Conservation (phyloP, 495 filamentous ascomycete genomes). For the Geopyxis carbonaria region DNA sequence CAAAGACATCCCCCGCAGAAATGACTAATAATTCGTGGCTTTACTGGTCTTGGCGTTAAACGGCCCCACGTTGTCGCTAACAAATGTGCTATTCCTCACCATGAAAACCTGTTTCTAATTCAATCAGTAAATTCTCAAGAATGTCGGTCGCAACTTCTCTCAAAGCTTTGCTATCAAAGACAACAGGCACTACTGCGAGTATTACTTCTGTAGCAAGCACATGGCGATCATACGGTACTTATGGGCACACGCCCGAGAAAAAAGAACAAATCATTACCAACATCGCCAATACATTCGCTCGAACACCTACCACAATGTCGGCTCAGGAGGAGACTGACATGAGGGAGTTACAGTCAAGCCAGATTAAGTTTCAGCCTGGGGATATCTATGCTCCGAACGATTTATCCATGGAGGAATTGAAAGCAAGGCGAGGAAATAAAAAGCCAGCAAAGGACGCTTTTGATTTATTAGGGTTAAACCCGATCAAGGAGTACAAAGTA, state of each 20-base stretch:
- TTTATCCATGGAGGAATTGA: constrained; percentile 54
- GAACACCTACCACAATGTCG: background rate
- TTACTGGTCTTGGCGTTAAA: too few relatives aligned
- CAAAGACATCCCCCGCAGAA: too few relatives aligned
- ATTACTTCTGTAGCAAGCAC: too few relatives aligned
- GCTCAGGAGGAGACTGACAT: background rate
- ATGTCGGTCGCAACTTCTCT: too few relatives aligned
- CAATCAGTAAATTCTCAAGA: too few relatives aligned
- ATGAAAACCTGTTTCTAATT: too few relatives aligned
- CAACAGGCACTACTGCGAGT: too few relatives aligned
- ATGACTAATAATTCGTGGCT: too few relatives aligned
- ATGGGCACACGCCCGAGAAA: background rate
- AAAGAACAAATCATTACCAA: background rate
- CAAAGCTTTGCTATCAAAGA: too few relatives aligned
- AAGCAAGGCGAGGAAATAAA: constrained; percentile 42
- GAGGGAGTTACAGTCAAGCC: constrained; percentile 11
- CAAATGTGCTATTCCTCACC: too few relatives aligned
- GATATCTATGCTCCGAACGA: constrained; percentile 88
- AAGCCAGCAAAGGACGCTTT: constrained; percentile 47
- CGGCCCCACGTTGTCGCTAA: too few relatives aligned
- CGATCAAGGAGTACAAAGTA: constrained; percentile 72
- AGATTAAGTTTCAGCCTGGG: constrained; percentile 44
- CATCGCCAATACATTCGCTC: background rate
- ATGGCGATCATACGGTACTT: too few relatives aligned
- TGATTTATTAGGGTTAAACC: constrained; percentile 65